Conservation (phyloP, 495 filamentous ascomycete genomes). For the Beverwykella pulmonaria region DNA sequence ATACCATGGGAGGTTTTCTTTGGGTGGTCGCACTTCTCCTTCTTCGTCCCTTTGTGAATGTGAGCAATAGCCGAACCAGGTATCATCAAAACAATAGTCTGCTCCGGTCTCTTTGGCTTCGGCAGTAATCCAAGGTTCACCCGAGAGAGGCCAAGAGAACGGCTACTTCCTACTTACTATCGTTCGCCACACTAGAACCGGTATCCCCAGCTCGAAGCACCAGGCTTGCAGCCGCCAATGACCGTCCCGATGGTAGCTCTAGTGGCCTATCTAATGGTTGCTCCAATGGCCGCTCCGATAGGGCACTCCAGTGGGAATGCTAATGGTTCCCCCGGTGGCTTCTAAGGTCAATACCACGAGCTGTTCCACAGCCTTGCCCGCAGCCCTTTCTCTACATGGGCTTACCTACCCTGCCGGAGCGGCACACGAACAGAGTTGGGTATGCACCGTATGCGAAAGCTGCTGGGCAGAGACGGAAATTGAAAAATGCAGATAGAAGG, state of each 20-base stretch:
- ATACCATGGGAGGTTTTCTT: neutral
- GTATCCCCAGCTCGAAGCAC: neutral
- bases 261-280: neutral
- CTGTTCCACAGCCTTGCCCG: neutral
- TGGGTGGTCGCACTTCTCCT: neutral
- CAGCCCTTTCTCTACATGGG: neutral
- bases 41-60: neutral
- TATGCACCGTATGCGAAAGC: conserved; percentile 24
- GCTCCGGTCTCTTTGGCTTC: conserved; percentile 25
- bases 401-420: neutral
- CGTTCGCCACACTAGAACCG: neutral
- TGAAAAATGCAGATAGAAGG: conserved; percentile 23
- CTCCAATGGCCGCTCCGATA: neutral
- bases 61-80: conserved; percentile 13
- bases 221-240: neutral
- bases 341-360: neutral
- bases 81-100: conserved; percentile 17
- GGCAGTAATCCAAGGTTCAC: no score
- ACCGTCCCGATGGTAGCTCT: neutral
- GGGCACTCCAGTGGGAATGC: neutral
- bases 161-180: neutral
- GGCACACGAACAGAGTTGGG: neutral
- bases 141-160: neutral
- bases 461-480: conserved; percentile 7
- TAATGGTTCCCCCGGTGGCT: neutral